Base-by-base conservation (phyloP, 2,329 filamentous ascomycete species). In the Hymenoscyphus linearis region DNA sequence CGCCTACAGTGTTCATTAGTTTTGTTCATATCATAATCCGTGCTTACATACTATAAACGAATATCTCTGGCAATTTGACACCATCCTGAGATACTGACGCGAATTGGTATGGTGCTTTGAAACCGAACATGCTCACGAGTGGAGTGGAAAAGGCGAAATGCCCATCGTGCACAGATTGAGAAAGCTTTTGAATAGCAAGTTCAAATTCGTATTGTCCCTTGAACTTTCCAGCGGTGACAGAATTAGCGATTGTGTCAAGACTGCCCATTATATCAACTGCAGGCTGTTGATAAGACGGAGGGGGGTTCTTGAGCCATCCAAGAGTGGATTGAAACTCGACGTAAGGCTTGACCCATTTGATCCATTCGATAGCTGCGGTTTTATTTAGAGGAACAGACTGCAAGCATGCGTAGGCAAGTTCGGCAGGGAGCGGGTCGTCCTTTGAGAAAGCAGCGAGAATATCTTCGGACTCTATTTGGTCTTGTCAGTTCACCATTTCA, bases 191-290 rank as follows among this genome's bases (percentile, higher is more conserved):
- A 14, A 64, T 14, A 3, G 62, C 60, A 35, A 25, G 18, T 36
- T 65, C 60, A 35, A 62, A 65, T n/a, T 62, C 62, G 40, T 64
- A 65, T 36, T 65, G 52, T 3, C 56, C 60, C 25, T 56, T 58
- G 36, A 59, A 64, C 25, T 50, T n/a, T n/a, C 58, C 60, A 14
- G 3, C n/a, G 6, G 55, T 25, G 3, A 62, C 53, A 12, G 34
- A 58, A 14, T 12, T 57, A 2, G 27, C 25, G n/a, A 65, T 52
- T n/a, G 22, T 25, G 22, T 64, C 53, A 40, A 65, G 52, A 52
- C 59, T 44, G 2, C 59, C 59, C 22, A 60, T 14, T 5, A 65
- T 53, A 40, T 65, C 64, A 2, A 60, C 35, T 40, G 58, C 36
- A 9, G 55, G 50, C 13, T 55, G 58, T 25, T 55, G 57, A 53